Evolutionary conservation across 1,284 basidiomycete genomes (phyloP), one percentile per base, ranked within the genome.

Genomic region (Heterobasidion parviporum): DNA sequence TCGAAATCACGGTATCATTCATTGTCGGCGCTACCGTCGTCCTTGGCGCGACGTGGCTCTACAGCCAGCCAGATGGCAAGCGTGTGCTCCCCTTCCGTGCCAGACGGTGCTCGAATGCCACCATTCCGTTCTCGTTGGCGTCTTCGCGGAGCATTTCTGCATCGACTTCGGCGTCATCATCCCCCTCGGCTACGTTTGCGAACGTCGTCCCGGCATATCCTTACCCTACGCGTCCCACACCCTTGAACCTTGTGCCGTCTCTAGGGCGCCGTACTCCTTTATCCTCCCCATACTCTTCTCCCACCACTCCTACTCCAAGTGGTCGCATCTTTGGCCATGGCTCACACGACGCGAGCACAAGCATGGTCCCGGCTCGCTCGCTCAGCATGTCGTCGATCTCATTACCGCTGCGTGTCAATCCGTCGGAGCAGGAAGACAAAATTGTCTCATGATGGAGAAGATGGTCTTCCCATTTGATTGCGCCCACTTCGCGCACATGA

Each of bases 41-140:
- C 52, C 81, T 98, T 48, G 77, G 82, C 52, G 88, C 93, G 33
- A 97, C 94, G 1, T 94, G 89, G 83, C 74, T 95, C 59, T 97
- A 97, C 74, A 94, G 94, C 67, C 82, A 88, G 60, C 85, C 65
- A 54, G 66, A 66, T 53, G 43, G 47, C 49, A 61, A 59, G 26
- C 59, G 48, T 52, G 57, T 38, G 20, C 34, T n/a, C 32, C 43
- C 59, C 45, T 55, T 62, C 43, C 60, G 60, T 54, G 32, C 61
- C 20, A 56, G 60, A 10, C 60, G 61, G 32, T 52, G 41, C 20
- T 61, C 61, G 14, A 57, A 57, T 41, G 60, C 54, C 15, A 18
- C 51, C 6, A 55, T 57, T 1, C 45, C 56, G 8, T 52, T 61
- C 43, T 52, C 61, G 8, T 26, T 59, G 50, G 16, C 45, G 1